A percentile compares a stretch with the other conserved stretches of the same genome.
phyloP scores from a whole-genome alignment of 2,329 filamentous ascomycete genomes.

The Xylaria sp. region DNA sequence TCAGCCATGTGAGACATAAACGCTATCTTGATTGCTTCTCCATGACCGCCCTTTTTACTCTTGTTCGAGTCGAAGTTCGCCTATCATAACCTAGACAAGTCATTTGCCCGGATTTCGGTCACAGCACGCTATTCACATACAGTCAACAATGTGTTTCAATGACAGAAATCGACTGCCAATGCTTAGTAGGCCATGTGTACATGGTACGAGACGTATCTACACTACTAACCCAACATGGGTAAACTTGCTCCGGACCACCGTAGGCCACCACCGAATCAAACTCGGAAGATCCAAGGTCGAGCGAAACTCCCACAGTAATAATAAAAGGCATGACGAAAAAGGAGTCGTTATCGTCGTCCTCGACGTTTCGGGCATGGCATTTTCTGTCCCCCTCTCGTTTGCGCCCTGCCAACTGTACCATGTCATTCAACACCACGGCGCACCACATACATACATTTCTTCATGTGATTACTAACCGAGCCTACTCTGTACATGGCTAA shows the following conservation, averaged over 20 bases:
- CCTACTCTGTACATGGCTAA: too few relatives aligned
- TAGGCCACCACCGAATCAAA: neutral
- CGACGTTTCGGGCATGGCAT: too few relatives aligned
- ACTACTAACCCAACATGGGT: neutral
- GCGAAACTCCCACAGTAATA: neutral
- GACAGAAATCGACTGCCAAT: neutral
- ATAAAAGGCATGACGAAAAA: too few relatives aligned
- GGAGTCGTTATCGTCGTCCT: too few relatives aligned
- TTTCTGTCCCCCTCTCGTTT: too few relatives aligned
- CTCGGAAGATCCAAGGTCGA: neutral
- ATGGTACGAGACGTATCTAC: neutral
- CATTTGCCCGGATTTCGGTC: neutral
- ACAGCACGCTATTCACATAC: neutral
- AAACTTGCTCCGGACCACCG: neutral
- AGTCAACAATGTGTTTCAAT: neutral
- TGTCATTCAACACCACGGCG: too few relatives aligned
- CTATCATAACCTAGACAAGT: neutral
- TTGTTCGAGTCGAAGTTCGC: neutral
- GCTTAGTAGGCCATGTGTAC: neutral
- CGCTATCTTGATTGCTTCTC: neutral
- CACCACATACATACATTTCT: too few relatives aligned
- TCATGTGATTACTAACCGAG: too few relatives aligned
- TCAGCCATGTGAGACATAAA: neutral
- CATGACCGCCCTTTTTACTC: neutral
- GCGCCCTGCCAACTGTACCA: too few relatives aligned